Percentiles rank a stretch among this genome's conserved stretches.
phyloP scores from a whole-genome alignment of 768 basidiomycete genomes.

The Tricholoma flavovirens region DNA sequence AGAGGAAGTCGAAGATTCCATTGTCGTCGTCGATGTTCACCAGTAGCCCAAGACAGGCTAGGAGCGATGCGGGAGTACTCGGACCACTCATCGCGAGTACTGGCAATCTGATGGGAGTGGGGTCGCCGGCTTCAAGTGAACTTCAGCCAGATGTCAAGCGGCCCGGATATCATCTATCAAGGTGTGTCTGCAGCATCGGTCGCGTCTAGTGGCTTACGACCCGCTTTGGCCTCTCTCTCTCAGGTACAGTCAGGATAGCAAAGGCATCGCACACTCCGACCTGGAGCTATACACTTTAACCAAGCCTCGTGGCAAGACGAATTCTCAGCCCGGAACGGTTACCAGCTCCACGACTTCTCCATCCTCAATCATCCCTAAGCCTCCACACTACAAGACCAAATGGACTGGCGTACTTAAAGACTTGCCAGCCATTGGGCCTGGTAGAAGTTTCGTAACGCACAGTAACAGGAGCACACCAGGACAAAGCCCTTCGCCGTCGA shows the following conservation, averaged over 20 bases:
- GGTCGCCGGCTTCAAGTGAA: conserved; percentile 44
- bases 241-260: conserved; percentile 21
- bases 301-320: no score
- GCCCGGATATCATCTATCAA: conserved; percentile 60
- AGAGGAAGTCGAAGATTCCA: neutral
- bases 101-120: conserved; percentile 56
- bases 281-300: neutral
- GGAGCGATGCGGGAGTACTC: conserved; percentile 56
- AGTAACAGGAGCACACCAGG: conserved; percentile 20
- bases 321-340: neutral
- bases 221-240: neutral
- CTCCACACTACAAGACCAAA: neutral
- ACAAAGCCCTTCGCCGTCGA: conserved; percentile 23
- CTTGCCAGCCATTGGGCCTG: conserved; percentile 8
- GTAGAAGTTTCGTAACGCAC: conserved; percentile 13
- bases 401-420: conserved; percentile 27
- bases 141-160: conserved; percentile 53
- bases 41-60: conserved; percentile 25
- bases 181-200: conserved; percentile 31
- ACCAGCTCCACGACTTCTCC: conserved; percentile 7
- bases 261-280: neutral
- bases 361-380: conserved; percentile 2
- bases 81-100: conserved; percentile 70
- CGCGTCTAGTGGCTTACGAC: no score
- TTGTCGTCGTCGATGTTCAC: conserved; percentile 6